Base-by-base conservation (phyloP, 352 stramenopile species). In the Globisporangium nunn region DNA sequence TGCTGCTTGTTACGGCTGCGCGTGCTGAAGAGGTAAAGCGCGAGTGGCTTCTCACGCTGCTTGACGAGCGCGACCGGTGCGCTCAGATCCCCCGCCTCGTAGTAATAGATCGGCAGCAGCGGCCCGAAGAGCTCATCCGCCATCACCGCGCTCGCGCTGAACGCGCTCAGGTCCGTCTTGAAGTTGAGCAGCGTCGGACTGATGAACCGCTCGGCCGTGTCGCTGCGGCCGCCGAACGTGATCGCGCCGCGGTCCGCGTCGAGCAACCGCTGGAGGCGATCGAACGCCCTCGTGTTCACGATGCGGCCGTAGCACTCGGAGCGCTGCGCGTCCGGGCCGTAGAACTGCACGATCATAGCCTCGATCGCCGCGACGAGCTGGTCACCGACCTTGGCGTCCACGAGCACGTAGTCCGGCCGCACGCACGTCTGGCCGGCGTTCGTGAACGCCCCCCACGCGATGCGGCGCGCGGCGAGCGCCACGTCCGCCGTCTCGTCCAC, bases 91-190 rank as follows among this genome's bases (percentile, higher is more conserved):
- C 59, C 68, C 8, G 54, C 18, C 7, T 82, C 68, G 54, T 87
- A 91, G 66, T 91, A 93, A 39, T 95, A 73, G 47, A 99, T 91
- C 1, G 95, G 91, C 47, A 99, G 62, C 43, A 99, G 58, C 3
- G 96, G 96, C 4, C 96, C 95, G 72, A 99, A 99, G 35, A 98
- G 91, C 71, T 99, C 95, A 54, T 98, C 87, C 28, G 81, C 67
- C 81, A 97, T 96, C 29, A 77, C 68, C 2, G 79, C 72, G 53
- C 77, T 91, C 11, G 29, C 59, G 0, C 76, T 51, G 48, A 88
- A 89, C 10, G 69, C 73, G 1, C 56, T 58, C 6, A 73, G 56
- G 46, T 89, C 74, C 39, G 64, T 70, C 67, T 95, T 87, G 50
- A 96, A 85, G 61, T 96, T 83, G 52, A 98, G 63, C 39, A 98